Evolutionary conservation across 2,329 filamentous ascomycete genomes (phyloP), one percentile per base, ranked within the genome.

Genomic region (Coleophoma eucalyptorum): DNA sequence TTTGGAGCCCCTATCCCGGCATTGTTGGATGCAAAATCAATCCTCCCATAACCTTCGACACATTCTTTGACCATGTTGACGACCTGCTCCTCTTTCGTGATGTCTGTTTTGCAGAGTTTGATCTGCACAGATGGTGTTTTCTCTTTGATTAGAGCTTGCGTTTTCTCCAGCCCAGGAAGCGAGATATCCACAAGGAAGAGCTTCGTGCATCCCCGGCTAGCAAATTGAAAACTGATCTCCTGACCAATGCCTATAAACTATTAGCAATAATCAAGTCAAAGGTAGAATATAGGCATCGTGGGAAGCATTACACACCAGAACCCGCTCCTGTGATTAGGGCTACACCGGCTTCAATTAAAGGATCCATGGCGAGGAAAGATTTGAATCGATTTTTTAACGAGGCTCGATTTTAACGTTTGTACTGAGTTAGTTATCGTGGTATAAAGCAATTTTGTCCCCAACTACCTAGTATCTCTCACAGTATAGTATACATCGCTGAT

Each of bases 1-100:
- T 18, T 10, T 6, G 19, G 31, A 16, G n/a, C 16, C 15, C 10
- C 33, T 11, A 48, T 26, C 12, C 45, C 45, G 0, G 79, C 79
- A 6, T 79, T 68, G 48, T 83, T 80, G 7, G 74, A 77, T 20
- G 77, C 76, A 4, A 76, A 76, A 54, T 79, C 74, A 13, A 80
- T 70, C 47, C 71, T 71, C 7, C 78, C 78, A 47, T 76, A 75
- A 33, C 68, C 67, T 18, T 66, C 55, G 18, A 79, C 60, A 20
- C 42, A 43, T 15, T 8, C 20, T 7, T 18, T 19, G 15, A 43
- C 42, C 19, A 43, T 20, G 18, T 13, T 15, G 13, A 7, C 7
- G n/a, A 43, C 42, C 7, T 13, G 15, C 26, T 11, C 42, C 26
- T 43, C 42, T 7, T 18, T 13, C 6, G 42, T 4, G n/a, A 43